Evolutionary conservation across 345 rosid species (phyloP), one percentile per base, ranked within the genome.

Genomic region (Aquilaria yunnanensis): DNA sequence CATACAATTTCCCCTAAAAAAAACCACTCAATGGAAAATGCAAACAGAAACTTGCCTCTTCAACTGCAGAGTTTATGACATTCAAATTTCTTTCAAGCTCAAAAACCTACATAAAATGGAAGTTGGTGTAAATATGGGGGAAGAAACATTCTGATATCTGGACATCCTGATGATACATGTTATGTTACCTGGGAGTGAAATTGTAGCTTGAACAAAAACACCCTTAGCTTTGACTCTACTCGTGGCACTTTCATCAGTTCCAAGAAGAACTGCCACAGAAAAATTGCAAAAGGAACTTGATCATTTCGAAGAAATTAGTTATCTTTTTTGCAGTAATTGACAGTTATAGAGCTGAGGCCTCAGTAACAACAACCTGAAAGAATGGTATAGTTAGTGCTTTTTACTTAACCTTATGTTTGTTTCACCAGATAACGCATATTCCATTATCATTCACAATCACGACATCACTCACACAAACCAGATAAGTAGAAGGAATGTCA

Each of bases 181-280:
- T 59, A 68, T 70, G 80, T 61, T 61, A 82, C 90, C 86, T 87
- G 94, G 54, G 83, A 54, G 68, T 68, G 74, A 58, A 87, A 87
- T 64, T 87, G 88, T 30, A 82, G 65, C 73, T 84, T 87, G 74
- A 71, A 87, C 10, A 88, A 82, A 74, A 82, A 82, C 61, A 87
- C 90, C 65, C 90, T 81, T 57, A 87, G 76, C 81, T 87, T 87
- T 54, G 85, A 82, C 77, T 87, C 88, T 12, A 81, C 83, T 43
- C 94, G 83, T 47, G 88, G 94, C 69, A 82, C 88, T 79, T 87
- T 84, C 81, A 87, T 81, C 77, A 84, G 63, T 73, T 87, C 88
- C 41, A 84, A 47, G 80, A 87, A 87, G 72, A 79, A 87, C 94
- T 87, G 75, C 37, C 68, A 74, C 43, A 37, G 43, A 9, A 37